Conservation (phyloP, 75 land plant genomes). For the Sequoia sempervirens region DNA sequence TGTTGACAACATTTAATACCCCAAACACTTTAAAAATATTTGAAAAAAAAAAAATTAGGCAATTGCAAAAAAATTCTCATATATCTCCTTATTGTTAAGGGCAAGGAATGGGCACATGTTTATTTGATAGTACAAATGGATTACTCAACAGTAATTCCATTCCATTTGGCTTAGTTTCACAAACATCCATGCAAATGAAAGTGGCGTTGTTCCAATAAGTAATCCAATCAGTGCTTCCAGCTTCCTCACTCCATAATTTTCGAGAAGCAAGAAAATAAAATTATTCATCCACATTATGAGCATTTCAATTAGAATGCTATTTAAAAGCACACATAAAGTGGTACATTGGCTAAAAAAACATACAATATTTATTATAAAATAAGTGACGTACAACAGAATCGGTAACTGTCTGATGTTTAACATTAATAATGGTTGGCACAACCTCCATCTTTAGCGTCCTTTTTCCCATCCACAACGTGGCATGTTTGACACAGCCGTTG, state of each 20-base stretch:
- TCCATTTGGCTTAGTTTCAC: constrained; percentile 68
- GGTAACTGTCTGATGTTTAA: too few relatives aligned
- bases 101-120: too few relatives aligned
- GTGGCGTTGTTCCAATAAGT: constrained; percentile 76
- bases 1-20: too few relatives aligned
- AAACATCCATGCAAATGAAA: constrained; percentile 94
- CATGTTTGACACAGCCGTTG: too few relatives aligned
- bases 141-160: constrained; percentile 62
- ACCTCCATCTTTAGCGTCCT: too few relatives aligned
- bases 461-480: too few relatives aligned
- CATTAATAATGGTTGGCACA: too few relatives aligned
- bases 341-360: background rate
- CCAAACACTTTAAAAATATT: background rate
- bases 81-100: background rate
- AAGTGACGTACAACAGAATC: background rate
- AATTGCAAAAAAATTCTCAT: background rate
- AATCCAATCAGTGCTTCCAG: constrained; percentile 76
- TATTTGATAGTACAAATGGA: background rate
- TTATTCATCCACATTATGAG: too few relatives aligned
- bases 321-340: background rate
- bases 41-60: background rate
- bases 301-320: too few relatives aligned
- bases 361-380: background rate
- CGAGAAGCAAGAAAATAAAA: too few relatives aligned
- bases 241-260: constrained; percentile 90